Evolutionary conservation across 352 stramenopile species (phyloP), one percentile per base, ranked within the genome.

Genomic region (Blastocystis sp.): DNA sequence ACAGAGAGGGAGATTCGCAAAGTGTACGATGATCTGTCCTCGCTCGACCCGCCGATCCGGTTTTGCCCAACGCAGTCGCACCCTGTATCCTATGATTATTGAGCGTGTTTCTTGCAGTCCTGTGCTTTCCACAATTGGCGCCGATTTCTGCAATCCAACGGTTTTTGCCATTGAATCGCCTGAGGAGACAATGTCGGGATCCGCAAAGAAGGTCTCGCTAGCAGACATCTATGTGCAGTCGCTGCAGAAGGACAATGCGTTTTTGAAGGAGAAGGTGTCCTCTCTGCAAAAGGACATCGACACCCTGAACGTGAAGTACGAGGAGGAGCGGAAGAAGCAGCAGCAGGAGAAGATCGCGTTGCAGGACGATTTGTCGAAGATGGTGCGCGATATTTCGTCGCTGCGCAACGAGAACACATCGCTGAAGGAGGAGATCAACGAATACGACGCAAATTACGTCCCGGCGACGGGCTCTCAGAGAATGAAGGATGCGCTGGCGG

Each of bases 191-290:
- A 84, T 84, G 74, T 61, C 57, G 19, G 21, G 21, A 48, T 14
- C 70, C 19, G 9, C 11, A 0, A 84, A 84, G 45, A 84, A 84
- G 52, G 69, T 69, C 57, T 84, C 74, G 3, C 45, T 84, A 34
- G 45, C 66, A 38, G 74, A 84, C 42, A 84, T 84, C 60, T 84
- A 84, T 52, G 60, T 84, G 40, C 74, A 84, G 74, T 84, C 74
- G 17, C n/a, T 84, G 24, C 57, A 84, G 57, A 84, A 84, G 74
- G 74, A 84, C 66, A 68, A 66, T 48, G 45, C 48, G 21, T 84
- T 84, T 52, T 84, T 59, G n/a, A 84, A 84, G 57, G 54, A 84
- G 7, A 84, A 84, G 61, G 60, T 84, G 52, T 61, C 57, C 19
- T 28, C 45, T 14, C 57, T 68, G 45, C 52, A 66, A 28, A 84